Percentiles rank a stretch among this genome's conserved stretches.
Conservation (phyloP, 352 stramenopile species). For the Phytophthora pisi region DNA sequence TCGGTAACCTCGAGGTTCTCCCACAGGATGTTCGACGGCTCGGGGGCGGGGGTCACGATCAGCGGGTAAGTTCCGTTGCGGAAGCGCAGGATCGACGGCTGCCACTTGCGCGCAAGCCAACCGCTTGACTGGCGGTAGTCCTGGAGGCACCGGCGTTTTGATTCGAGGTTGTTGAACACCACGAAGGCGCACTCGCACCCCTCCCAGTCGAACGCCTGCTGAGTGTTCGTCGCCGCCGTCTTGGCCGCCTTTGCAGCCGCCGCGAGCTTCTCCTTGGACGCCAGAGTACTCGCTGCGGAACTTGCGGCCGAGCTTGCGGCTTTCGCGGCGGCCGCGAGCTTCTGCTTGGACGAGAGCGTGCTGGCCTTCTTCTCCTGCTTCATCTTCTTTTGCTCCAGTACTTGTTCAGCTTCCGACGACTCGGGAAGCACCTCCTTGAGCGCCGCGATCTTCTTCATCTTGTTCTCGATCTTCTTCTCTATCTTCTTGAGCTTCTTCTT, state of each 20-base stretch:
- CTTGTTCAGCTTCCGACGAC: conserved; percentile 12
- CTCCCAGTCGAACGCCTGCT: conserved; percentile 60
- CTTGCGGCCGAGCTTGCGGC: neutral
- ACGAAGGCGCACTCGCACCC: conserved; percentile 83
- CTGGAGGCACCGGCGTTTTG: conserved; percentile 61
- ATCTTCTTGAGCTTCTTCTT: conserved; percentile 29
- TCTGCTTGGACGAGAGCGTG: conserved; percentile 19
- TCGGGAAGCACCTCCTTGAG: conserved; percentile 44
- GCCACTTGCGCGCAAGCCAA: conserved; percentile 48
- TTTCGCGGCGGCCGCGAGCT: conserved; percentile 31
- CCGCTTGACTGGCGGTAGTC: conserved; percentile 71
- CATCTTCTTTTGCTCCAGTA: conserved; percentile 36
- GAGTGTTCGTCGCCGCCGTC: conserved; percentile 31
- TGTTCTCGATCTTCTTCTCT: conserved; percentile 20
- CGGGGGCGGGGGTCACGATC: conserved; percentile 58
- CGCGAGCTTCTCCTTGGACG: conserved; percentile 28
- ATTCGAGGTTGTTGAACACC: conserved; percentile 89
- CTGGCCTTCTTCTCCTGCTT: conserved; percentile 1
- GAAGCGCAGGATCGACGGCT: conserved; percentile 61
- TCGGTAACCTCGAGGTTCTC: conserved; percentile 80
- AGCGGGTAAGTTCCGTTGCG: conserved; percentile 42
- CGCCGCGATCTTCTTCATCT: conserved; percentile 39
- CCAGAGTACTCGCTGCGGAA: neutral
- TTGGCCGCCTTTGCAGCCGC: conserved; percentile 26
- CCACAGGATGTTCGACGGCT: conserved; percentile 88